These are phyloP conservation scores for Penicillium cinerascens DNA, from an alignment of 495 filamentous ascomycete genomes.

Conservation along the genomic window DNA sequence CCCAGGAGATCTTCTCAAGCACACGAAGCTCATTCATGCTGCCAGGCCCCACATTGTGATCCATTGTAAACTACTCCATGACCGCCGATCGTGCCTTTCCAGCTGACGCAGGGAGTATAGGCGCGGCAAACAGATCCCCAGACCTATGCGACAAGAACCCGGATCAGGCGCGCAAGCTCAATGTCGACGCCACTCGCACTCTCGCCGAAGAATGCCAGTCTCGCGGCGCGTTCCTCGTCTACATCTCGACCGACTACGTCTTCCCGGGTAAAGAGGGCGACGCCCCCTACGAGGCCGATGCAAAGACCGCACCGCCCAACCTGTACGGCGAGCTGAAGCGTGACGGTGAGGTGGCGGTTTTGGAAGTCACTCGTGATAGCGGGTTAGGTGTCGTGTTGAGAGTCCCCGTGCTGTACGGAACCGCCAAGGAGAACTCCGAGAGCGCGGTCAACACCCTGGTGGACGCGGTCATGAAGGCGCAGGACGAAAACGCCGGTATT, in stretches of 20 bases:
- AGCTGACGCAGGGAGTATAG: slow-evolving; percentile 36
- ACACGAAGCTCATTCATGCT: background rate
- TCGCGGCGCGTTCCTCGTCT: slow-evolving; percentile 69
- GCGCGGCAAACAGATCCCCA: slow-evolving; percentile 88
- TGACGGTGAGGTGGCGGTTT: slow-evolving; percentile 73
- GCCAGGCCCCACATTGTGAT: slow-evolving; percentile 75
- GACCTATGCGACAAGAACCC: slow-evolving; percentile 81
- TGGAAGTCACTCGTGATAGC: slow-evolving; percentile 52
- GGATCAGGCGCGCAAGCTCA: slow-evolving; percentile 67
- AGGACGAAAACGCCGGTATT: slow-evolving; percentile 53
- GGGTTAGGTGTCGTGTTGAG: slow-evolving; percentile 67
- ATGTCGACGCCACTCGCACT: slow-evolving; percentile 63
- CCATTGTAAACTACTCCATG: slow-evolving; percentile 59
- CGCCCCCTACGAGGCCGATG: slow-evolving; percentile 73
- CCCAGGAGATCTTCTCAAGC: no score
- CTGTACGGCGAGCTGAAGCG: slow-evolving; percentile 86
- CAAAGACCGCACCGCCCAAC: slow-evolving; percentile 68
- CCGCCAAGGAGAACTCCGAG: slow-evolving; percentile 55
- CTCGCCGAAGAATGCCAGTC: slow-evolving; percentile 65
- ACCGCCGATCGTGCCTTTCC: background rate
- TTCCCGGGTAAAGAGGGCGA: slow-evolving; percentile 80
- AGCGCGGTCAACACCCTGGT: slow-evolving; percentile 82
- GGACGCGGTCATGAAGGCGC: slow-evolving; percentile 66
- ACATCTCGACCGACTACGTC: slow-evolving; percentile 95
- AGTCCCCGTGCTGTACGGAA: slow-evolving; percentile 86